Percentiles rank a stretch among this genome's conserved stretches.
Conservation (phyloP, 2,329 filamentous ascomycete genomes). For the Aspergillus japonicus region DNA sequence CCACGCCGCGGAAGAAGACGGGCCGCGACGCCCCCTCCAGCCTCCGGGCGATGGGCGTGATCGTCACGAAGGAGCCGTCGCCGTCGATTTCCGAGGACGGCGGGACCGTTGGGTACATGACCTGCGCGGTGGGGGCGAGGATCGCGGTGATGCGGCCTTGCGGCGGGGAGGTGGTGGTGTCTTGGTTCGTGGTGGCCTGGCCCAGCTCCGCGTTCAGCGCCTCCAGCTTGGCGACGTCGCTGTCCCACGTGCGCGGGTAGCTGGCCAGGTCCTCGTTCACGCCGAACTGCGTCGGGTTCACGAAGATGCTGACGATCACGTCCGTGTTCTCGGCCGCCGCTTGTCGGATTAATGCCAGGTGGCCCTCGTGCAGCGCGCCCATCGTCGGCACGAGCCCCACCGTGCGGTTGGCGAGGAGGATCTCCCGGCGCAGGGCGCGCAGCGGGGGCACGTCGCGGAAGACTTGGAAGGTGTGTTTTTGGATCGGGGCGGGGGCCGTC, state of each 20-base stretch:
- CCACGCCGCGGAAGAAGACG: slow-evolving; percentile 94
- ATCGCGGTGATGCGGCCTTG: slow-evolving; percentile 72
- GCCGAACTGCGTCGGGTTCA: slow-evolving; percentile 97
- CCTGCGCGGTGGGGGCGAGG: slow-evolving; percentile 77
- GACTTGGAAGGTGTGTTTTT: slow-evolving; percentile 46
- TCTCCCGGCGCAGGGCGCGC: slow-evolving; percentile 66
- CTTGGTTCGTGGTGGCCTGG: too few relatives aligned
- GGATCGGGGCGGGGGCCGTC: slow-evolving; percentile 2
- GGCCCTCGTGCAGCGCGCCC: slow-evolving; percentile 93
- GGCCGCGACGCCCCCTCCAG: slow-evolving; percentile 84
- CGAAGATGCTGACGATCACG: slow-evolving; percentile 88
- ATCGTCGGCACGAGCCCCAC: slow-evolving; percentile 94
- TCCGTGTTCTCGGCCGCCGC: slow-evolving; percentile 82
- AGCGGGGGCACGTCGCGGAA: slow-evolving; percentile 73
- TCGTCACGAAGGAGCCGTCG: slow-evolving; percentile 83
- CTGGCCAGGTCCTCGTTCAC: slow-evolving; percentile 80
- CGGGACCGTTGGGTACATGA: slow-evolving; percentile 86
- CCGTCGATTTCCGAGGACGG: slow-evolving; percentile 70
- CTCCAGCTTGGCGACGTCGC: slow-evolving; percentile 67
- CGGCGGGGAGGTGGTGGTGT: too few relatives aligned
- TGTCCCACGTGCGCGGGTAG: slow-evolving; percentile 87
- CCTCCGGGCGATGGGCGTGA: slow-evolving; percentile 77
- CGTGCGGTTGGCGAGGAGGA: slow-evolving; percentile 65
- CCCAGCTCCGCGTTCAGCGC: slow-evolving; percentile 68
- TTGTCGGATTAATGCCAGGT: slow-evolving; percentile 78